Evolutionary conservation across 148 eudicot genomes (phyloP).

Genomic region (Amaranthus hypochondriacus): DNA sequence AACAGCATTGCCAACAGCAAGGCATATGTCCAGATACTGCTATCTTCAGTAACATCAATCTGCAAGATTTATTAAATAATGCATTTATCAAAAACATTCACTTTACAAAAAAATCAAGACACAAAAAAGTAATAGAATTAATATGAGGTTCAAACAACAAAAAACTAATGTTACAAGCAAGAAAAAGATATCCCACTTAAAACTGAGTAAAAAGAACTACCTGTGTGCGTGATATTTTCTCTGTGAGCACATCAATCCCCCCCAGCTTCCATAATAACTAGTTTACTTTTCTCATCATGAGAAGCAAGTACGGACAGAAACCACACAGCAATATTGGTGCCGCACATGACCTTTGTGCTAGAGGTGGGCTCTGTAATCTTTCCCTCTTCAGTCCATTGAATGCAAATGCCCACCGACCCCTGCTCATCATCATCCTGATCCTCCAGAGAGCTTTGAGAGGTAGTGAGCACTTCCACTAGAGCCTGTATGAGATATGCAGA

Average conservation of each 20-base stretch:
- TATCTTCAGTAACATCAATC: conserved; percentile 60
- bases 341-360: conserved; percentile 50
- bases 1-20: conserved; percentile 77
- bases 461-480: conserved; percentile 68
- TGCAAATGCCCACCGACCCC: conserved; percentile 54
- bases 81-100: conserved; percentile 8
- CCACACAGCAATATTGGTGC: conserved; percentile 73
- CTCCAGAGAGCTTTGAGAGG: conserved; percentile 32
- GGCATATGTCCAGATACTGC: conserved; percentile 79
- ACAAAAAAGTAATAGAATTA: neutral
- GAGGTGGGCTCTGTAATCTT: conserved; percentile 27
- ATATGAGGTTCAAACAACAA: neutral
- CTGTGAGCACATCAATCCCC: conserved; percentile 83
- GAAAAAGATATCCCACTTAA: neutral
- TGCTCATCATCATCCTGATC: conserved; percentile 34
- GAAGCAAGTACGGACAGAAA: conserved; percentile 77
- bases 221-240: conserved; percentile 65
- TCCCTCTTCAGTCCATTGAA: conserved; percentile 40
- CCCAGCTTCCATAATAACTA: conserved; percentile 79
- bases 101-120: neutral
- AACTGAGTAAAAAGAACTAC: conserved; percentile 29
- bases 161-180: conserved; percentile 1
- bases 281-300: conserved; percentile 60
- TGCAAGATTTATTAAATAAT: conserved; percentile 32
- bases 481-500: conserved; percentile 60